Percentiles rank a stretch among this genome's conserved stretches.
Conservation (phyloP, 2,329 filamentous ascomycete genomes). For the Alternaria brassicae region DNA sequence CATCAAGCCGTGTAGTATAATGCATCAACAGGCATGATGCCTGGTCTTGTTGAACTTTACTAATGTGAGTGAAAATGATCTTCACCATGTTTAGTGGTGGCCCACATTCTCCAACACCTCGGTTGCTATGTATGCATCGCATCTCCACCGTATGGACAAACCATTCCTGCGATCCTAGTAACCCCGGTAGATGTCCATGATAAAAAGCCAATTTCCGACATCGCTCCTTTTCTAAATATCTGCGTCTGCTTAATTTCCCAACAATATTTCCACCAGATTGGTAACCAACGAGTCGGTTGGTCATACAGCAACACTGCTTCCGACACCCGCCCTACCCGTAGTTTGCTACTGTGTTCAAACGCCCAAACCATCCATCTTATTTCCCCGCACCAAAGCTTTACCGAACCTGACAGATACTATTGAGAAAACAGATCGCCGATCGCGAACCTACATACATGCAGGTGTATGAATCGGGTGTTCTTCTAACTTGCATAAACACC, state of each 20-base stretch:
- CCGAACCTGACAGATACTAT: not conserved
- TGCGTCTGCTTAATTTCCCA: not conserved
- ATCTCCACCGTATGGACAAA: constrained; percentile 1
- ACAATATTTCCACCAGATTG: not conserved
- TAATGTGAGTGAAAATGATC: not conserved
- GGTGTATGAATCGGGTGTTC: not conserved
- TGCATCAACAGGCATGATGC: constrained; percentile 5
- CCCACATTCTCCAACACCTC: not conserved
- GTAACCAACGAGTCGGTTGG: not conserved
- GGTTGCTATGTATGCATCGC: constrained; percentile 2
- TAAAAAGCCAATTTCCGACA: not conserved
- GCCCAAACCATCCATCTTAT: not conserved
- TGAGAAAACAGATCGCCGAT: not conserved
- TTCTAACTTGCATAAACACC: not conserved
- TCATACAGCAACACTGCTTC: not conserved
- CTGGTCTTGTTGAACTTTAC: not conserved
- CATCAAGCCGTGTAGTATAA: constrained; percentile 2
- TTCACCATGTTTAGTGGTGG: not conserved
- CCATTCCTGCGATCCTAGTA: not conserved
- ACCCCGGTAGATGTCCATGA: not conserved
- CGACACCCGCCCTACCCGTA: not conserved
- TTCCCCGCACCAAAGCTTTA: not conserved
- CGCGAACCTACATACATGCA: constrained; percentile 2
- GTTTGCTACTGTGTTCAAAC: not conserved
- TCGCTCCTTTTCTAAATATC: not conserved